phyloP scores from a whole-genome alignment of 345 rosid genomes.

The Jatropha curcas region DNA sequence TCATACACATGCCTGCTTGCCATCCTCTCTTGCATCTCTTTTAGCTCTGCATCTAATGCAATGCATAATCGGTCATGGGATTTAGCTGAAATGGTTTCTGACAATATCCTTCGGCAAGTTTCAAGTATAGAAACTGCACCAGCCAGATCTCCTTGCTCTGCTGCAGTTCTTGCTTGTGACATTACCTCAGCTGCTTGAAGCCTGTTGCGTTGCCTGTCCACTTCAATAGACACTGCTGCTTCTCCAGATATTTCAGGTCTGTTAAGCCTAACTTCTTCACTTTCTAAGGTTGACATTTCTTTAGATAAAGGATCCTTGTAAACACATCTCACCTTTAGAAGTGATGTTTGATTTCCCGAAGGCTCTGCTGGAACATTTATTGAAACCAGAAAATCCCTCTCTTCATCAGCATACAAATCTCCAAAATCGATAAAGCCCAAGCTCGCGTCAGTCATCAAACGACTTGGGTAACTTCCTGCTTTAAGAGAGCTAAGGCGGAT shows the following conservation, averaged over 20 bases:
- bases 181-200: conserved; percentile 88
- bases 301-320: conserved; percentile 78
- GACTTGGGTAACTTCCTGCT: conserved; percentile 77
- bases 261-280: conserved; percentile 52
- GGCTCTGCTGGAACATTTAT: conserved; percentile 65
- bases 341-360: conserved; percentile 43
- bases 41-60: conserved; percentile 84
- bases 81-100: conserved; percentile 66
- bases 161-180: conserved; percentile 68
- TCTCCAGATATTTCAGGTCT: conserved; percentile 57
- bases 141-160: conserved; percentile 78
- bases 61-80: conserved; percentile 70
- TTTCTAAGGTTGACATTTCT: conserved; percentile 52
- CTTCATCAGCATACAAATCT: conserved; percentile 94
- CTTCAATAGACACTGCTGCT: conserved; percentile 69
- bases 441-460: conserved; percentile 42
- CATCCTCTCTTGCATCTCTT: conserved; percentile 98
- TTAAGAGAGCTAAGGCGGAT: conserved; percentile 59
- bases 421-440: conserved; percentile 70
- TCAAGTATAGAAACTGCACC: conserved; percentile 73
- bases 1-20: conserved; percentile 89
- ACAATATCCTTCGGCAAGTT: conserved; percentile 50
- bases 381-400: conserved; percentile 82
- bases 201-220: conserved; percentile 90
- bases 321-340: conserved; percentile 72